Evolutionary conservation across 768 basidiomycete species (phyloP).

Genomic region (Amanita subjunquillea): DNA sequence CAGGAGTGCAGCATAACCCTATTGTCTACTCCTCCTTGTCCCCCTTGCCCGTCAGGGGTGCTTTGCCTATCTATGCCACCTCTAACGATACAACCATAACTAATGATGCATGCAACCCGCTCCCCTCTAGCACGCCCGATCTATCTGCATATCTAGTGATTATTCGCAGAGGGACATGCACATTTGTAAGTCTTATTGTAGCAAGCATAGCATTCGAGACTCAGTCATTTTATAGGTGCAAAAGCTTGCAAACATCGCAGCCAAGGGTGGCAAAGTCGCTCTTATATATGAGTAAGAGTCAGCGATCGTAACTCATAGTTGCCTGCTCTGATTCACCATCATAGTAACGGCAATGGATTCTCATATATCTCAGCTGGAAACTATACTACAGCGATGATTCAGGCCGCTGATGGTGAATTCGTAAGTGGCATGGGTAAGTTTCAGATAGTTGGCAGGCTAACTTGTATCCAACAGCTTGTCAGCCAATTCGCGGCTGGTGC

Average conservation of each 20-base stretch:
- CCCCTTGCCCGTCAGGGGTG: slow-evolving; percentile 34
- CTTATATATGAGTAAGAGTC: slow-evolving; percentile 46
- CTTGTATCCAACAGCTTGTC: slow-evolving; percentile 26
- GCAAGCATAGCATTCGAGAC: neutral
- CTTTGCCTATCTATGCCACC: slow-evolving; percentile 47
- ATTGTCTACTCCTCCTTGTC: slow-evolving; percentile 45
- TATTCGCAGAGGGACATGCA: slow-evolving; percentile 49
- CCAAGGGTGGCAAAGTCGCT: slow-evolving; percentile 37
- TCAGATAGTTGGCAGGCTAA: neutral
- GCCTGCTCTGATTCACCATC: neutral
- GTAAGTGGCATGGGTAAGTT: slow-evolving; percentile 21
- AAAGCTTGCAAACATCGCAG: slow-evolving; percentile 43
- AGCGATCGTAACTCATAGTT: neutral
- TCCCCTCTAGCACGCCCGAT: slow-evolving; percentile 43
- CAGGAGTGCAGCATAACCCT: slow-evolving; percentile 34
- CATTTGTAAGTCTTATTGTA: slow-evolving; percentile 27
- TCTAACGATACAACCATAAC: slow-evolving; percentile 41
- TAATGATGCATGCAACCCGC: slow-evolving; percentile 49
- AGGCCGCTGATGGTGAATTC: slow-evolving; percentile 43
- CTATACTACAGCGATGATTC: slow-evolving; percentile 40
- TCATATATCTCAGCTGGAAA: slow-evolving; percentile 30
- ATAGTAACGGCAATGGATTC: slow-evolving; percentile 41
- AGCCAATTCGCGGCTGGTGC: slow-evolving; percentile 35
- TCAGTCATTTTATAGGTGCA: slow-evolving; percentile 19
- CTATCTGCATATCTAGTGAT: slow-evolving; percentile 43